phyloP scores from a whole-genome alignment of 176 grass and related monocot genomes.

The Oryza rufipogon region DNA sequence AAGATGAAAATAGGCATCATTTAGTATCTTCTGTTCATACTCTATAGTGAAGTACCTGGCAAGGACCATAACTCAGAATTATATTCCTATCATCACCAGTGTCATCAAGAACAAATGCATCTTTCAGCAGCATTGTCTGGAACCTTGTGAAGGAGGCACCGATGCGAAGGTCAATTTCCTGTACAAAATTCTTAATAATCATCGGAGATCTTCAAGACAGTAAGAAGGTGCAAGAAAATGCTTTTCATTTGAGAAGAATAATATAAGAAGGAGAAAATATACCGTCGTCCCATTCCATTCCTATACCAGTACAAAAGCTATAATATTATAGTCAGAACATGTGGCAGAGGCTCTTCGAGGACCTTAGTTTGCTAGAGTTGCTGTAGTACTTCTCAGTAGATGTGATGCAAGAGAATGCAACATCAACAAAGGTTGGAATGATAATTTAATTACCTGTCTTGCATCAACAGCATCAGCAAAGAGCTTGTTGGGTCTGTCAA shows the following conservation, averaged over 20 bases:
- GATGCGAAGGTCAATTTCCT: constrained; percentile 97
- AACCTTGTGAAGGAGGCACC: constrained; percentile 99
- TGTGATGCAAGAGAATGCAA: constrained; percentile 14
- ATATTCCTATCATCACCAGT: constrained; percentile 78
- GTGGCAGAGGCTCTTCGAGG: constrained; percentile 26
- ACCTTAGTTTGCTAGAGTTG: constrained; percentile 1
- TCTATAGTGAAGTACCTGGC: constrained; percentile 63
- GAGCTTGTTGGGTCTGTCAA: constrained; percentile 90
- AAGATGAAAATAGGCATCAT: constrained; percentile 20
- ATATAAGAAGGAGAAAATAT: constrained; percentile 27
- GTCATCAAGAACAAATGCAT: constrained; percentile 87
- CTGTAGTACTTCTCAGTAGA: constrained; percentile 2
- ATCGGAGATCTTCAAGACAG: constrained; percentile 25
- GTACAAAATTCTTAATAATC: constrained; percentile 37
- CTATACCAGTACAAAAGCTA: constrained; percentile 21
- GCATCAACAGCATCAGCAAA: constrained; percentile 94
- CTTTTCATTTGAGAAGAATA: constrained; percentile 32
- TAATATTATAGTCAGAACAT: constrained; percentile 26
- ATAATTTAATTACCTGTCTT: constrained; percentile 73
- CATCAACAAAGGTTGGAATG: background rate
- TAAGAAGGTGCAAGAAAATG: constrained; percentile 35
- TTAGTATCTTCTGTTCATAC: constrained; percentile 21
- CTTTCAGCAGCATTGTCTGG: constrained; percentile 92
- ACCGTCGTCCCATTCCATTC: background rate
- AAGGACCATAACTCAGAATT: constrained; percentile 94